Percentiles rank a stretch among this genome's conserved stretches.
phyloP scores from a whole-genome alignment of 2,329 filamentous ascomycete genomes.

The Parafenestella ontariensis region DNA sequence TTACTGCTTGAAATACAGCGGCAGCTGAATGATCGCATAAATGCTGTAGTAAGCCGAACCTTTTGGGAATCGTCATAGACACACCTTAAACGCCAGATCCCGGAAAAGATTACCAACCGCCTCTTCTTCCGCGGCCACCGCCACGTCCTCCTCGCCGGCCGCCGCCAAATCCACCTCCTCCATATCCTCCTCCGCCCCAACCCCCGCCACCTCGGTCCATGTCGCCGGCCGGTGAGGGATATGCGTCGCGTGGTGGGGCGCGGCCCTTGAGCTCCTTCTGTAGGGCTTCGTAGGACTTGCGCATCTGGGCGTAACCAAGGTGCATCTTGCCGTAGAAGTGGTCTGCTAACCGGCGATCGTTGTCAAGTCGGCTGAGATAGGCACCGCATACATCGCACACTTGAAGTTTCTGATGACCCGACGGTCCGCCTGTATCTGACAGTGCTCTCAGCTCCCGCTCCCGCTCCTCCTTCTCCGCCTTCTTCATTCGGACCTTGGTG shows the following conservation, averaged over 20 bases:
- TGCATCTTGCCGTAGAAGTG: slow-evolving; percentile 99
- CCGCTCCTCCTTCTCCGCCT: slow-evolving; percentile 79
- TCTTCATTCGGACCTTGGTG: slow-evolving; percentile 81
- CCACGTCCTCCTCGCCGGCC: slow-evolving; percentile 35
- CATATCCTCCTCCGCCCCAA: slow-evolving; percentile 28
- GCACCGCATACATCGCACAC: slow-evolving; percentile 98
- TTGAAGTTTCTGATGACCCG: slow-evolving; percentile 95
- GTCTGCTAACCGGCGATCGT: slow-evolving; percentile 90
- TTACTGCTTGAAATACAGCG: slow-evolving; percentile 21
- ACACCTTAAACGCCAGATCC: slow-evolving; percentile 46
- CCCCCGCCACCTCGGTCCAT: slow-evolving; percentile 36
- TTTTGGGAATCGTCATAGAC: slow-evolving; percentile 42
- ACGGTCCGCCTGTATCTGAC: slow-evolving; percentile 89
- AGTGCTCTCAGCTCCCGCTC: slow-evolving; percentile 90
- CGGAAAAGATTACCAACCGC: slow-evolving; percentile 37
- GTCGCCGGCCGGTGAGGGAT: slow-evolving; percentile 30
- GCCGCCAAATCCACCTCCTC: slow-evolving; percentile 27
- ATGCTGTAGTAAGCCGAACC: slow-evolving; percentile 43
- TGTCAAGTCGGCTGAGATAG: slow-evolving; percentile 90
- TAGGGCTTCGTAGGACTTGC: slow-evolving; percentile 87
- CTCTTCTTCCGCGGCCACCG: slow-evolving; percentile 30
- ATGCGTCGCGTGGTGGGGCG: slow-evolving; percentile 61
- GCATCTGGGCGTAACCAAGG: slow-evolving; percentile 96
- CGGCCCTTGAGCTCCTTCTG: slow-evolving; percentile 84
- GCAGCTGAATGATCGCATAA: slow-evolving; percentile 27